Evolutionary conservation across 2,329 filamentous ascomycete genomes (phyloP).

Genomic region (Aphanoascus verrucosus): DNA sequence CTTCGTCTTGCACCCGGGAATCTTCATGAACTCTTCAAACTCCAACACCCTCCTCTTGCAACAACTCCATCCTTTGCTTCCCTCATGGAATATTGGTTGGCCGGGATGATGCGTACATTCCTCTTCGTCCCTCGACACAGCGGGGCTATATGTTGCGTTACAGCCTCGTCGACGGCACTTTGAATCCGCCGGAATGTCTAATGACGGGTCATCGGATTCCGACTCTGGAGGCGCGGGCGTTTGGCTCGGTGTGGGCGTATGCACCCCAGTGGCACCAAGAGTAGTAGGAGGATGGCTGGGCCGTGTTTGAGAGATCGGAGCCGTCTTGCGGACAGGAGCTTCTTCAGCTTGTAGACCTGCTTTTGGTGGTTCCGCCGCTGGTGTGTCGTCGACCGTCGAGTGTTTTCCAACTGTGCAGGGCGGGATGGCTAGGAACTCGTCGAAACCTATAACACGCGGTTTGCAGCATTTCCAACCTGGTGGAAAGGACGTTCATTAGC

Average conservation of each 20-base stretch:
- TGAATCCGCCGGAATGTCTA: conserved; percentile 62
- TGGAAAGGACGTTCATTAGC: conserved; percentile 1
- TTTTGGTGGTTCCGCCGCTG: conserved; percentile 40
- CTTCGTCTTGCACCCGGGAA: conserved; percentile 80
- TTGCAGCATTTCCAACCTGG: conserved; percentile 99
- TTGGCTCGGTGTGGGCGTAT: conserved; percentile 26
- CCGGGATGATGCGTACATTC: conserved; percentile 83
- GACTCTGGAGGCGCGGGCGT: conserved; percentile 57
- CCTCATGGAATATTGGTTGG: conserved; percentile 88
- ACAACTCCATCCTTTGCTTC: conserved; percentile 94
- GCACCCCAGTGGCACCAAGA: conserved; percentile 24
- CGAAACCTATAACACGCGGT: conserved; percentile 88
- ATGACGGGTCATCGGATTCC: conserved; percentile 71
- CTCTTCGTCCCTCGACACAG: conserved; percentile 54
- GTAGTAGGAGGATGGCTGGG: conserved; percentile 23
- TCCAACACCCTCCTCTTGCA: conserved; percentile 92
- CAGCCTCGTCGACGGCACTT: conserved; percentile 72
- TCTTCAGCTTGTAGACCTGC: conserved; percentile 10
- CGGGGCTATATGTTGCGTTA: conserved; percentile 51
- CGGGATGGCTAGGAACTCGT: conserved; percentile 88
- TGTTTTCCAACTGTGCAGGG: conserved; percentile 91
- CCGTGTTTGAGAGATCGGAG: conserved; percentile 15
- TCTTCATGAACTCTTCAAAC: conserved; percentile 96
- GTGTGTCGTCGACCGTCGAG: conserved; percentile 69
- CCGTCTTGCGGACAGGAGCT: conserved; percentile 18